These are phyloP conservation scores for Glycine tomentella DNA, from an alignment of 306 rosid genomes.

Conservation along the genomic window DNA sequence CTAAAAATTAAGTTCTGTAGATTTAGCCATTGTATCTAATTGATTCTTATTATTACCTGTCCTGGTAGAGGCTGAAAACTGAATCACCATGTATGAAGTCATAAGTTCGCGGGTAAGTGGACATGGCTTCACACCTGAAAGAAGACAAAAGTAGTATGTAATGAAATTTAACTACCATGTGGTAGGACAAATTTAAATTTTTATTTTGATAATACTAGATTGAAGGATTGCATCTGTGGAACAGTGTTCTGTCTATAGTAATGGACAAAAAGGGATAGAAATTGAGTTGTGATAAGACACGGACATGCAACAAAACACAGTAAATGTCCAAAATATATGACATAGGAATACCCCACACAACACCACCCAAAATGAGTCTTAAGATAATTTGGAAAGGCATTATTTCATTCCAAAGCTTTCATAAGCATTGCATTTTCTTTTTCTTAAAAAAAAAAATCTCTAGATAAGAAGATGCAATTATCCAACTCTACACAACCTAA, in stretches of 20 bases:
- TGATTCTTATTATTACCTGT: slow-evolving; percentile 62
- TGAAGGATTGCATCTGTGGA: slow-evolving; percentile 32
- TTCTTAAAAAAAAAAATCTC: too few species aligned
- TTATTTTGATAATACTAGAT: slow-evolving; percentile 12
- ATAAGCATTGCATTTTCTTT: too few species aligned
- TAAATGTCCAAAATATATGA: too few species aligned
- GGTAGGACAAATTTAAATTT: slow-evolving; percentile 24
- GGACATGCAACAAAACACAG: too few species aligned
- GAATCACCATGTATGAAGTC: slow-evolving; percentile 95
- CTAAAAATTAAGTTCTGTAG: background rate
- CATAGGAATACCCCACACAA: too few species aligned
- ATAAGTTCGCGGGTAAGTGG: slow-evolving; percentile 91
- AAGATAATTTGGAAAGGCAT: too few species aligned
- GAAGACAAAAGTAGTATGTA: slow-evolving; percentile 34
- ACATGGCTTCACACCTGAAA: slow-evolving; percentile 95
- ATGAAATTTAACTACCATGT: slow-evolving; percentile 36
- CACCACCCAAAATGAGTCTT: too few species aligned
- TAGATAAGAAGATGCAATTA: too few species aligned
- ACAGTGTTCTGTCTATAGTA: slow-evolving; percentile 31
- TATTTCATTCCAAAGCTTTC: too few species aligned
- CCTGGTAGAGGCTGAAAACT: slow-evolving; percentile 72
- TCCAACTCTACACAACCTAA: too few species aligned
- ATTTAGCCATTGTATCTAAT: slow-evolving; percentile 13
- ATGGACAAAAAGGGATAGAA: background rate
- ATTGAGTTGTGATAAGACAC: too few species aligned